These are phyloP conservation scores for Umbelopsis vinacea DNA, from an alignment of 192 early-diverging fungal species.

Conservation along the genomic window DNA sequence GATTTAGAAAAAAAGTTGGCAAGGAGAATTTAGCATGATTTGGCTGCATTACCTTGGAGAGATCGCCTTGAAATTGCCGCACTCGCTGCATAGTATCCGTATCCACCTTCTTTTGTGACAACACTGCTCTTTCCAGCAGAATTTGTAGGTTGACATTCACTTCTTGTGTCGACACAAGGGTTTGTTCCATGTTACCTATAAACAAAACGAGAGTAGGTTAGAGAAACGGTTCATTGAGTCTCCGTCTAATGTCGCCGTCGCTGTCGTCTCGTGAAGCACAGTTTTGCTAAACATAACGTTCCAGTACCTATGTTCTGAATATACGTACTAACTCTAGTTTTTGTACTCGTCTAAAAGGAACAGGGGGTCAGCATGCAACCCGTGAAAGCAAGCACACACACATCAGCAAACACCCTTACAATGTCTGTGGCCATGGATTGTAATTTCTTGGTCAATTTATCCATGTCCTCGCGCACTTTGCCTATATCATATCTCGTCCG, in stretches of 20 bases:
- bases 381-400: not conserved
- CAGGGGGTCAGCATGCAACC: not conserved
- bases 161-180: slow-evolving; percentile 37
- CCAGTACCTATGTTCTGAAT: slow-evolving; percentile 24
- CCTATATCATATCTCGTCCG: slow-evolving; percentile 27
- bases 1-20: not conserved
- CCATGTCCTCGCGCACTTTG: slow-evolving; percentile 31
- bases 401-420: not conserved
- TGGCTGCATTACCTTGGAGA: slow-evolving; percentile 25
- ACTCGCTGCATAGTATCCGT: slow-evolving; percentile 34
- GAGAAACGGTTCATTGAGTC: not conserved
- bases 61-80: slow-evolving; percentile 30
- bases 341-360: slow-evolving; percentile 5
- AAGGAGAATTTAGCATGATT: not conserved
- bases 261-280: not conserved
- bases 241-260: not conserved
- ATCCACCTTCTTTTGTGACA: slow-evolving; percentile 39
- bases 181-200: slow-evolving; percentile 35
- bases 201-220: not conserved
- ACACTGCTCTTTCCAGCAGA: slow-evolving; percentile 36
- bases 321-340: slow-evolving; percentile 25
- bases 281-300: not conserved
- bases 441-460: slow-evolving; percentile 32
- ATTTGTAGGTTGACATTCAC: slow-evolving; percentile 44
- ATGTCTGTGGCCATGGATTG: slow-evolving; percentile 30